These are phyloP conservation scores for Microstegium vimineum DNA, from an alignment of 176 grass and related monocot species.

Conservation along the genomic window DNA sequence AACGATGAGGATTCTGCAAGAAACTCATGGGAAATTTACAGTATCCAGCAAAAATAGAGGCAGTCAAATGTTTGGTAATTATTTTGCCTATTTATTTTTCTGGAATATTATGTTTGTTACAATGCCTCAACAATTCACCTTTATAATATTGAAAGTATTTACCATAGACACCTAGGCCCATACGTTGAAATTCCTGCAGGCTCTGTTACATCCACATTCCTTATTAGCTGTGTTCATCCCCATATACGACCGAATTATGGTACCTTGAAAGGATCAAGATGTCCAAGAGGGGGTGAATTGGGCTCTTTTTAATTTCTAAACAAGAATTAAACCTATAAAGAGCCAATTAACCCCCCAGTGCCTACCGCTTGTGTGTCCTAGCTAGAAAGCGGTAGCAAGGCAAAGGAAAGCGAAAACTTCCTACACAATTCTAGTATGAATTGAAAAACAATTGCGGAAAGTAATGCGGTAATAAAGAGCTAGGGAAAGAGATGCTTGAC, in stretches of 20 bases:
- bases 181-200: slow-evolving; percentile 60
- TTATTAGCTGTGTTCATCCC: slow-evolving; percentile 58
- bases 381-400: no score
- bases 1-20: slow-evolving; percentile 43
- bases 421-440: no score
- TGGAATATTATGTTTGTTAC: slow-evolving; percentile 57
- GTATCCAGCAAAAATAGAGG: slow-evolving; percentile 71
- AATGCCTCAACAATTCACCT: slow-evolving; percentile 64
- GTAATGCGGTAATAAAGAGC: no score
- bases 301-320: no score
- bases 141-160: slow-evolving; percentile 52
- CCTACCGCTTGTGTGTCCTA: no score
- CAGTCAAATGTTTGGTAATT: slow-evolving; percentile 73
- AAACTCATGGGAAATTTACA: slow-evolving; percentile 64
- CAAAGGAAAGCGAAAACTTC: no score
- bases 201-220: slow-evolving; percentile 48
- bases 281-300: no score
- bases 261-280: no score
- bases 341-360: no score
- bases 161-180: slow-evolving; percentile 56
- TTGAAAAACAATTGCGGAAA: no score
- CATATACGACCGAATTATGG: slow-evolving; percentile 59
- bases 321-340: no score
- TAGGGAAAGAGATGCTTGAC: no score
- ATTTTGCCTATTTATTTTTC: slow-evolving; percentile 70